Evolutionary conservation across 306 rosid species (phyloP).

Genomic region (Casuarina equisetifolia): DNA sequence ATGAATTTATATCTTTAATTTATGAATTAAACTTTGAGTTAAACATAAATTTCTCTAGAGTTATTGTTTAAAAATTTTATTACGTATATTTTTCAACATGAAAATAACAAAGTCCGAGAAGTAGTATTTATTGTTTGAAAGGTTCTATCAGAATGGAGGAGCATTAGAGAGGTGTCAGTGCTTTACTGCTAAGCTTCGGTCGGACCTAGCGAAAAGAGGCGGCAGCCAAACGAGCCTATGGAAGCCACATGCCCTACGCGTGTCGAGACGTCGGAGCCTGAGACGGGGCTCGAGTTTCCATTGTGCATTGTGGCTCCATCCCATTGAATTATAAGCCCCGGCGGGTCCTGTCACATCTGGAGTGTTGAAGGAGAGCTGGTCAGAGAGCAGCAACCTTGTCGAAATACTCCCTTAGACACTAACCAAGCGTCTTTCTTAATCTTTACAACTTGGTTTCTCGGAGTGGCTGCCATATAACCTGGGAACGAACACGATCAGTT

Average conservation of each 20-base stretch:
- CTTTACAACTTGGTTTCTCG: no score
- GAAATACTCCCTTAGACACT: not conserved
- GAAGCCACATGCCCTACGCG: conserved; percentile 51
- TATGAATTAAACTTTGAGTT: no score
- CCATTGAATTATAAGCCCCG: conserved; percentile 15
- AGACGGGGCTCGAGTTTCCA: not conserved
- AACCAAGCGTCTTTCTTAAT: not conserved
- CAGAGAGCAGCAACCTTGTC: not conserved
- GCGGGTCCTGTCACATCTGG: conserved; percentile 8
- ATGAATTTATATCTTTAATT: no score
- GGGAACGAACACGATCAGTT: no score
- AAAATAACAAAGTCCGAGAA: no score
- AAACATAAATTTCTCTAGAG: no score
- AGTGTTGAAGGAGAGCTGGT: not conserved
- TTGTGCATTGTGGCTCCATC: not conserved
- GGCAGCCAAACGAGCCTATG: conserved; percentile 1
- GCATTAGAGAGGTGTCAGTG: not conserved
- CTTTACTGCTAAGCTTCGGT: not conserved
- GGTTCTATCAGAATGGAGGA: not conserved
- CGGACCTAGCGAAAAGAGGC: not conserved
- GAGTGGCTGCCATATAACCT: no score
- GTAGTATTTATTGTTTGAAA: no score
- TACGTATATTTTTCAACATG: no score
- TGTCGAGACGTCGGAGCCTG: conserved; percentile 32
- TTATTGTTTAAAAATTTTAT: no score